These are phyloP conservation scores for Petasospora rhodanensis DNA, from an alignment of 1,139 yeast species.

Conservation along the genomic window DNA sequence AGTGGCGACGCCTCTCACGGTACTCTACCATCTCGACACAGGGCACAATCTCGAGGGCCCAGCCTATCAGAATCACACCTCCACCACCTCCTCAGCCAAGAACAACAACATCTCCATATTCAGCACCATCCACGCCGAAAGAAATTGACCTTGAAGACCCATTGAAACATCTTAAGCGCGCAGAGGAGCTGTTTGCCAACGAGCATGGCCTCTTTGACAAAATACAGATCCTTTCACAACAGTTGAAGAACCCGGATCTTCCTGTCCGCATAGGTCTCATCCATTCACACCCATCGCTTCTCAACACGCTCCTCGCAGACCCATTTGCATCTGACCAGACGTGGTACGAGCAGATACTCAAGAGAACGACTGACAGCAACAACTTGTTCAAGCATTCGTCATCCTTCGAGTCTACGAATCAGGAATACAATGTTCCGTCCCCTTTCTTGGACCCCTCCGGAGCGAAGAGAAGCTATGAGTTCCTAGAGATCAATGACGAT, in stretches of 20 bases:
- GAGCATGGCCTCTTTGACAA: constrained; percentile 20
- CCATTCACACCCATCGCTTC: constrained; percentile 16
- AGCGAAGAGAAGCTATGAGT: constrained; percentile 25
- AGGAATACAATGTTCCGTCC: constrained; percentile 18
- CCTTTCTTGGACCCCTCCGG: constrained; percentile 16
- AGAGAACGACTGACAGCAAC: constrained; percentile 9
- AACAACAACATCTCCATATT: constrained; percentile 1
- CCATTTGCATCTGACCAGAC: constrained; percentile 24
- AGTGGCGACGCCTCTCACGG: constrained; percentile 1
- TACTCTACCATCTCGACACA: constrained; percentile 10
- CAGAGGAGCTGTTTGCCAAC: constrained; percentile 14
- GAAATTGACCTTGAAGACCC: constrained; percentile 10
- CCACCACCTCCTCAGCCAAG: not conserved
- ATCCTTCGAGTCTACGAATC: constrained; percentile 7
- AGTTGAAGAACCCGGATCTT: constrained; percentile 12
- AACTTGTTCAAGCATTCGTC: constrained; percentile 12
- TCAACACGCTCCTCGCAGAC: constrained; percentile 22
- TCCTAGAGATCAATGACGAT: constrained; percentile 21
- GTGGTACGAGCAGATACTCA: constrained; percentile 19
- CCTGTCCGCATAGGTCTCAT: constrained; percentile 23
- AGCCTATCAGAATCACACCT: not conserved
- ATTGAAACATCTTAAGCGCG: constrained; percentile 10
- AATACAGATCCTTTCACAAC: constrained; percentile 13
- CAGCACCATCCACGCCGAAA: not conserved
- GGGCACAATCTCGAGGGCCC: constrained; percentile 5